Evolutionary conservation across 352 stramenopile species (phyloP).

Genomic region (Phytopythium montanum): DNA sequence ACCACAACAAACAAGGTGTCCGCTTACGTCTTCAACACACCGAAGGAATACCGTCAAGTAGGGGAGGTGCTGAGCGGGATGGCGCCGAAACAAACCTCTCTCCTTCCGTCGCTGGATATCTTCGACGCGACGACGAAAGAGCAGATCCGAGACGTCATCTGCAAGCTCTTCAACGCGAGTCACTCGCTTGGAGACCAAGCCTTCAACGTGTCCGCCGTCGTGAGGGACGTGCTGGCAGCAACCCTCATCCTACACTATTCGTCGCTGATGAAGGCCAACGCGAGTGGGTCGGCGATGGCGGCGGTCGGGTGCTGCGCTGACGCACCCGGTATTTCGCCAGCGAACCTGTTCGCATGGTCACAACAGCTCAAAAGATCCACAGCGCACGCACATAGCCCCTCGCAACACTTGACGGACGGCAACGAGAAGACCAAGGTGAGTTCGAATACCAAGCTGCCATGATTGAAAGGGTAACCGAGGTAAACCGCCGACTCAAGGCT

Average conservation of each 20-base stretch:
- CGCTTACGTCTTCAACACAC: no score
- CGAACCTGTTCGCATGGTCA: slow-evolving; percentile 9
- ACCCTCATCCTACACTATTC: slow-evolving; percentile 13
- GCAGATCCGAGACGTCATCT: slow-evolving; percentile 7
- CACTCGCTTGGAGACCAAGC: slow-evolving; percentile 2
- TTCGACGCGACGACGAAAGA: no score
- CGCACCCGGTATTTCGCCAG: background rate
- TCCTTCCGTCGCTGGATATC: no score
- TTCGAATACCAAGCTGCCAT: slow-evolving; percentile 6
- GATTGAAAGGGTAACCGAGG: slow-evolving; percentile 8
- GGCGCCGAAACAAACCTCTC: no score
- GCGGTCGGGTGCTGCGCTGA: slow-evolving; percentile 1
- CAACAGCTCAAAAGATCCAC: slow-evolving; percentile 2
- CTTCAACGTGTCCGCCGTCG: slow-evolving; percentile 10
- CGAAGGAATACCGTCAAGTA: no score
- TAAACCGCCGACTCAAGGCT: slow-evolving; percentile 2
- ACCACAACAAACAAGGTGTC: no score
- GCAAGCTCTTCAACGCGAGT: slow-evolving; percentile 15
- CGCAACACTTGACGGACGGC: slow-evolving; percentile 3
- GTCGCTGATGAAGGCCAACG: slow-evolving; percentile 10
- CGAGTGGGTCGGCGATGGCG: background rate
- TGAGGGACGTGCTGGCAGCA: slow-evolving; percentile 11
- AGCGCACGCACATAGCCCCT: background rate
- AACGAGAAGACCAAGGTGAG: slow-evolving; percentile 4
- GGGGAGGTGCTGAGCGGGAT: no score